phyloP scores from a whole-genome alignment of 306 rosid genomes.

The Prunus salicina region DNA sequence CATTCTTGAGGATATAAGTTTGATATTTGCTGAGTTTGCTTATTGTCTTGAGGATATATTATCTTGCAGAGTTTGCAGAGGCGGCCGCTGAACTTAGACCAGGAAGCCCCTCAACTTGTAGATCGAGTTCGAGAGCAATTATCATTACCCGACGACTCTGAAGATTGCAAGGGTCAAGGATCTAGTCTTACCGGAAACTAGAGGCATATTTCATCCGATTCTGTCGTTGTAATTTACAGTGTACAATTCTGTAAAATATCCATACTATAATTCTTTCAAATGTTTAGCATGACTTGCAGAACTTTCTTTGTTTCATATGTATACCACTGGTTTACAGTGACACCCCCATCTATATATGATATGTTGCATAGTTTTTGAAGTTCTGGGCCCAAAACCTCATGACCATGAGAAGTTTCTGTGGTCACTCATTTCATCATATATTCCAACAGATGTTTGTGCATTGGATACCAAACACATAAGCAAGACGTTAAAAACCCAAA shows the following conservation, averaged over 20 bases:
- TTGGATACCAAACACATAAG: no score
- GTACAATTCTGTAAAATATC: constrained; percentile 19
- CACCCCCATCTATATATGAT: neutral
- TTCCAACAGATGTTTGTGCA: no score
- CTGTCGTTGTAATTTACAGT: constrained; percentile 12
- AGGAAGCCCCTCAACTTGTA: constrained; percentile 65
- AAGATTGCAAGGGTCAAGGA: constrained; percentile 38
- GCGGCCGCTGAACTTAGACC: constrained; percentile 58
- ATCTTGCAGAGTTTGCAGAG: constrained; percentile 63
- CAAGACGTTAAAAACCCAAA: no score
- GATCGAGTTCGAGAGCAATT: constrained; percentile 63
- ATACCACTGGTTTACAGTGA: neutral
- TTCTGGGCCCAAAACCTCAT: neutral
- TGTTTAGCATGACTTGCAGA: neutral
- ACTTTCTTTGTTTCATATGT: neutral
- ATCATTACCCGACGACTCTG: constrained; percentile 22
- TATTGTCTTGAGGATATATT: neutral
- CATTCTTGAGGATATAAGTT: neutral
- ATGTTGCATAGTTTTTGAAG: neutral
- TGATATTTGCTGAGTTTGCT: neutral
- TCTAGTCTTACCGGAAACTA: constrained; percentile 51
- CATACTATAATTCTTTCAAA: neutral
- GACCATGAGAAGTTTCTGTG: no score
- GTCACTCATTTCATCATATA: no score
- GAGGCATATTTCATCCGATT: constrained; percentile 28